Evolutionary conservation across 176 grass and related monocot genomes (phyloP).

Genomic region (Echinochloa phyllopogon): DNA sequence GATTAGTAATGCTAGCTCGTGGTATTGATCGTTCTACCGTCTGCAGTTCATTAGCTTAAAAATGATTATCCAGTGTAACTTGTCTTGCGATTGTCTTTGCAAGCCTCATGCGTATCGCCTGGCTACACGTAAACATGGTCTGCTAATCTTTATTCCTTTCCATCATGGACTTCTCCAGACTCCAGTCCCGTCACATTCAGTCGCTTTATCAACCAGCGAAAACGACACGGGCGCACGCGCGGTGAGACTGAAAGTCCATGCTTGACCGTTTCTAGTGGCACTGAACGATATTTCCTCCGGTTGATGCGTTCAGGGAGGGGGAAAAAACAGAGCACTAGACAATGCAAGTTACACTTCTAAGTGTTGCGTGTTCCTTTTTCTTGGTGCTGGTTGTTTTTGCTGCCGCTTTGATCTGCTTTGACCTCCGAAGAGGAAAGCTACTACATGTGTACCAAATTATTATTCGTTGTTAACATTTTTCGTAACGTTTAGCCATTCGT

Average conservation of each 20-base stretch:
- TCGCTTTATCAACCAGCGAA: background rate
- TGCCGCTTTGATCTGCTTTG: background rate
- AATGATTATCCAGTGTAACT: background rate
- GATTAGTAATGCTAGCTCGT: background rate
- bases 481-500: too few species aligned
- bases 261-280: background rate
- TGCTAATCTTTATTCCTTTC: background rate
- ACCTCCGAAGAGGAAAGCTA: slow-evolving; percentile 6
- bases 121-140: background rate
- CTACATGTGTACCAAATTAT: too few species aligned
- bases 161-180: background rate
- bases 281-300: background rate
- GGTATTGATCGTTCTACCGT: background rate
- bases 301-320: background rate
- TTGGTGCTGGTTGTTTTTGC: slow-evolving; percentile 10
- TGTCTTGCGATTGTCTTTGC: background rate
- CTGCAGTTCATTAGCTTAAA: background rate
- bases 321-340: background rate
- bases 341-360: too few species aligned
- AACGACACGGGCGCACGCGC: background rate
- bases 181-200: slow-evolving; percentile 11
- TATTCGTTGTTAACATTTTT: too few species aligned
- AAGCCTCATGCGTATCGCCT: background rate
- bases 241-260: background rate
- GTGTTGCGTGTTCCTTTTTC: background rate